phyloP scores from a whole-genome alignment of 306 rosid genomes.

The Vicia faba region DNA sequence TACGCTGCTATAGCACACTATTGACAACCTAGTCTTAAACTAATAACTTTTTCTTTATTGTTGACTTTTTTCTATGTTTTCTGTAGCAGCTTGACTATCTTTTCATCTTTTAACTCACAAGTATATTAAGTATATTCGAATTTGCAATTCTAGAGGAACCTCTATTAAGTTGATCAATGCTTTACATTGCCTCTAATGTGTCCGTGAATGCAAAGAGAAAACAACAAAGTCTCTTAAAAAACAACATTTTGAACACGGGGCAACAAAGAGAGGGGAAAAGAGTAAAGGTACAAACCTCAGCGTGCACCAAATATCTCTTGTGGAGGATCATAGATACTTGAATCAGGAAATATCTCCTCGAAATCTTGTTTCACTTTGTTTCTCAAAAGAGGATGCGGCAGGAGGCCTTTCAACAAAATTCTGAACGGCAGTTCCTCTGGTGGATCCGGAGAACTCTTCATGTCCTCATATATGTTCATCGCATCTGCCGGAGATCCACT shows the following conservation, averaged over 20 bases:
- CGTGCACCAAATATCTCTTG: slow-evolving; percentile 83
- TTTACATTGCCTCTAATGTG: not conserved
- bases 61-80: not conserved
- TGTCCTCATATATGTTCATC: slow-evolving; percentile 85
- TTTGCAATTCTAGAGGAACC: slow-evolving; percentile 6
- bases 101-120: slow-evolving; percentile 3
- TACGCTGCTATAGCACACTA: too few relatives aligned
- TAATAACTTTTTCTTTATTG: not conserved
- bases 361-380: slow-evolving; percentile 94
- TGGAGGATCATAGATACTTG: slow-evolving; percentile 80
- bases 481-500: slow-evolving; percentile 91
- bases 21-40: not conserved
- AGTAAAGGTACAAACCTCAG: slow-evolving; percentile 53
- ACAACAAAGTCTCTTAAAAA: not conserved
- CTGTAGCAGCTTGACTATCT: slow-evolving; percentile 11
- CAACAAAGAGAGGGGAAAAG: not conserved
- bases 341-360: slow-evolving; percentile 93
- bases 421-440: slow-evolving; percentile 91
- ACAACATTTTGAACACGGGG: not conserved
- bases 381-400: slow-evolving; percentile 89
- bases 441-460: slow-evolving; percentile 97
- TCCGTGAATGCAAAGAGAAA: not conserved
- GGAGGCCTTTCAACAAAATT: slow-evolving; percentile 89
- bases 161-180: slow-evolving; percentile 15
- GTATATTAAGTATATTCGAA: slow-evolving; percentile 1